phyloP scores from a whole-genome alignment of 495 filamentous ascomycete species.

The Penicillium mononematosum region DNA sequence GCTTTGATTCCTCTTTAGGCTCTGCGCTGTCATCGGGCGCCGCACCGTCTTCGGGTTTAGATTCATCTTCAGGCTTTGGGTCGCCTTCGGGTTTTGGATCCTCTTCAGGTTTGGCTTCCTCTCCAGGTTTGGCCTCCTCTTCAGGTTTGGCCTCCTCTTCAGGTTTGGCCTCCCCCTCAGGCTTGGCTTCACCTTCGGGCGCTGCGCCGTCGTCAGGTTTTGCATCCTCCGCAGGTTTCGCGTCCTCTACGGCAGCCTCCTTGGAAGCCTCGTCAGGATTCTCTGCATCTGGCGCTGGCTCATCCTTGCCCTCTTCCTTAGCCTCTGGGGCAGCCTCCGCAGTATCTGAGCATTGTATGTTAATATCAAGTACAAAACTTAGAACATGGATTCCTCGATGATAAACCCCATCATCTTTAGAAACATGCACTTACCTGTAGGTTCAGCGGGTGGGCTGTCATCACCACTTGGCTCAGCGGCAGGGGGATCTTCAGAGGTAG shows the following conservation, averaged over 20 bases:
- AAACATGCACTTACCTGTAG: slow-evolving; percentile 29
- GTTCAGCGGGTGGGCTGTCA: slow-evolving; percentile 3
- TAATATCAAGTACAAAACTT: slow-evolving; percentile 11
- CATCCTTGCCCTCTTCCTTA: slow-evolving; percentile 25
- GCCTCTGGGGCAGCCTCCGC: slow-evolving; percentile 28
- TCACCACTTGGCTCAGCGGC: slow-evolving; percentile 24
- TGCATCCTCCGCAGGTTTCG: slow-evolving; percentile 10
- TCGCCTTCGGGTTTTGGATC: background rate
- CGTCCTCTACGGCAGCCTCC: slow-evolving; percentile 20
- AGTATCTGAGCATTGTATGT: slow-evolving; percentile 24
- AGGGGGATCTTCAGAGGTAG: slow-evolving; percentile 24
- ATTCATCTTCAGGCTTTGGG: background rate
- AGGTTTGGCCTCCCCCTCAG: slow-evolving; percentile 8
- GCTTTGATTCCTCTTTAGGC: background rate
- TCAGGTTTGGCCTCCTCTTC: slow-evolving; percentile 8
- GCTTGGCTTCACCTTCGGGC: slow-evolving; percentile 14
- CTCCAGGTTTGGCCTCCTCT: slow-evolving; percentile 11
- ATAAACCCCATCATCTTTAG: background rate
- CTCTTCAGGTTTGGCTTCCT: background rate
- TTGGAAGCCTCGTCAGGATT: slow-evolving; percentile 20
- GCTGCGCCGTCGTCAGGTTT: slow-evolving; percentile 19
- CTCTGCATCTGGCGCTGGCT: slow-evolving; percentile 20
- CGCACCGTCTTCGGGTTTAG: background rate
- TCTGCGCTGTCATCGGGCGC: background rate
- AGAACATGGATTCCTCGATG: background rate